phyloP scores from a whole-genome alignment of 108 stramenopile genomes.

The Pseudonitzschia pungens region DNA sequence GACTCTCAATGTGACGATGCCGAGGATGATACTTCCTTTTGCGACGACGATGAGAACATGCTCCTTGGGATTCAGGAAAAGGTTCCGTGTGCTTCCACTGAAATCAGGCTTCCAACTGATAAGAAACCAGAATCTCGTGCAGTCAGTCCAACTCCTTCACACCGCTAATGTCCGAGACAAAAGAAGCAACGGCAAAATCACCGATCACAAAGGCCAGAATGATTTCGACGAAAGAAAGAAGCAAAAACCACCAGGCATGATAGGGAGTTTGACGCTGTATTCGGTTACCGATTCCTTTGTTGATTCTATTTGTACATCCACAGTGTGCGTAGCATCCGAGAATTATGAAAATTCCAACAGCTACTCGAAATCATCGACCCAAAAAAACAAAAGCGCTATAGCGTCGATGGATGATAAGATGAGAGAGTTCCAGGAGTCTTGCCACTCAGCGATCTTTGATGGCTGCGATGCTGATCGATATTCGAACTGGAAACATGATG shows the following conservation, averaged over 20 bases:
- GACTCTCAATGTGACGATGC: slow-evolving; percentile 18
- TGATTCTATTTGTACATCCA: slow-evolving; percentile 25
- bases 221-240: not conserved
- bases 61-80: not conserved
- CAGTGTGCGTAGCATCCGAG: not conserved
- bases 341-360: not conserved
- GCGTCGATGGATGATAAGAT: slow-evolving; percentile 6
- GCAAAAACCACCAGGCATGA: not conserved
- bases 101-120: not conserved
- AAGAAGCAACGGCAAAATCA: not conserved
- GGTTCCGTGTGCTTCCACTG: not conserved
- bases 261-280: slow-evolving; percentile 12
- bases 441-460: not conserved
- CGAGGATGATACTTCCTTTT: slow-evolving; percentile 10
- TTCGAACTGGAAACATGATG: not conserved
- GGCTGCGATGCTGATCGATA: not conserved
- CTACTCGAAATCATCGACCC: not conserved
- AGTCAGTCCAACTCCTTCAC: slow-evolving; percentile 1
- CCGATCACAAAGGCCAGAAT: not conserved
- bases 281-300: slow-evolving; percentile 29
- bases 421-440: not conserved
- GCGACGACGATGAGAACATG: slow-evolving; percentile 3
- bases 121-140: not conserved
- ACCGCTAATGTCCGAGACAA: not conserved
- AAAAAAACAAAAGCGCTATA: not conserved